Evolutionary conservation across 129 eudicot genomes (phyloP).

Genomic region (Solidago caesia): DNA sequence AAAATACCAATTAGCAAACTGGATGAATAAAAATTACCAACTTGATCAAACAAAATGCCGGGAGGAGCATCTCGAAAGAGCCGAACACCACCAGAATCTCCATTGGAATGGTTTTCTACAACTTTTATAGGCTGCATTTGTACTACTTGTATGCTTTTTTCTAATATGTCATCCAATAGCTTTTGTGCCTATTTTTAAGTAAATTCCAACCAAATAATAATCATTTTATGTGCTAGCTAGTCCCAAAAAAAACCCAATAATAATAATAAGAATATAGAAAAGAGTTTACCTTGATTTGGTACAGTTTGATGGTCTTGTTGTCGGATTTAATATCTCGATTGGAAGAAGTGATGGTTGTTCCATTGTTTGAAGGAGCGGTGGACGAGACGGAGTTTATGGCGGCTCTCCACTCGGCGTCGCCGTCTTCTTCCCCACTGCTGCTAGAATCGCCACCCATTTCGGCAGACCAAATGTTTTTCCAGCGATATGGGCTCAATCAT

Average conservation of each 20-base stretch:
- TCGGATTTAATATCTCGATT: slow-evolving; percentile 25
- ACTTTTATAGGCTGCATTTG: slow-evolving; percentile 28
- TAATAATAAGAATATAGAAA: slow-evolving; percentile 1
- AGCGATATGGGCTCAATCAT: neutral
- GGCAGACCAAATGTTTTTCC: neutral
- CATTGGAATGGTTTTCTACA: slow-evolving; percentile 42
- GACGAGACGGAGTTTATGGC: slow-evolving; percentile 70
- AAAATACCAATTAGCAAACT: too few species aligned
- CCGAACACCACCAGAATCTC: slow-evolving; percentile 70
- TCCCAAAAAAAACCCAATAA: neutral
- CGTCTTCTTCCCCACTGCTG: slow-evolving; percentile 94
- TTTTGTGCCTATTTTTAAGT: slow-evolving; percentile 54
- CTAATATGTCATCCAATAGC: slow-evolving; percentile 59
- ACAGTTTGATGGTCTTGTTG: slow-evolving; percentile 45
- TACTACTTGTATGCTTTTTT: slow-evolving; percentile 59
- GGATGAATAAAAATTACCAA: slow-evolving; percentile 40
- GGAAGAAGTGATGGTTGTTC: slow-evolving; percentile 22
- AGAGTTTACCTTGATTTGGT: slow-evolving; percentile 53
- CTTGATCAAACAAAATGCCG: slow-evolving; percentile 75
- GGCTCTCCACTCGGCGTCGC: slow-evolving; percentile 88
- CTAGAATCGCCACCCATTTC: slow-evolving; percentile 50
- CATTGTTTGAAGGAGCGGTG: slow-evolving; percentile 28
- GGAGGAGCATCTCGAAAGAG: slow-evolving; percentile 69
- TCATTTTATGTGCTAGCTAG: neutral
- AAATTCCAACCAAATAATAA: neutral